phyloP scores from a whole-genome alignment of 2,329 filamentous ascomycete genomes.

The Aspergillus vadensis region DNA sequence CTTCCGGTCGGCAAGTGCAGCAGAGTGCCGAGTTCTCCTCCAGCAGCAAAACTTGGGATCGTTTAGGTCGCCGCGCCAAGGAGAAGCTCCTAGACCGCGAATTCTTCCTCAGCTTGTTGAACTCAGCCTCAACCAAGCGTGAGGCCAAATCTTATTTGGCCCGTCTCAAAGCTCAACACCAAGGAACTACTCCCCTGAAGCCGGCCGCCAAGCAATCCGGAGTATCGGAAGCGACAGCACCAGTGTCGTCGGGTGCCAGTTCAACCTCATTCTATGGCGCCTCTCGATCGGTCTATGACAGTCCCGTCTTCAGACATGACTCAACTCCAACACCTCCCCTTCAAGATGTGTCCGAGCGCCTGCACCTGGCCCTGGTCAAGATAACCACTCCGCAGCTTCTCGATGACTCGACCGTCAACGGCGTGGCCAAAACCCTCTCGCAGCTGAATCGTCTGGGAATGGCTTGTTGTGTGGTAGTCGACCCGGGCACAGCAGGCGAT shows the following conservation, averaged over 20 bases:
- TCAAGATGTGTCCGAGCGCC: conserved; percentile 46
- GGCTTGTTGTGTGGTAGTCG: conserved; percentile 78
- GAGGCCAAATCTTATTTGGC: conserved; percentile 91
- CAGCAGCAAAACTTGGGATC: conserved; percentile 29
- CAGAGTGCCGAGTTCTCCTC: conserved; percentile 37
- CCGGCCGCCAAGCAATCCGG: conserved; percentile 30
- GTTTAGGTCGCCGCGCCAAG: conserved; percentile 43
- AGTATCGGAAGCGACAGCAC: conserved; percentile 13
- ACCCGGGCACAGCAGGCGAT: conserved; percentile 58
- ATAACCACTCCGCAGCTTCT: conserved; percentile 72
- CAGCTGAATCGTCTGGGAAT: conserved; percentile 83
- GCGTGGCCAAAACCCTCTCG: conserved; percentile 78
- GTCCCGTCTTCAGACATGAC: conserved; percentile 62
- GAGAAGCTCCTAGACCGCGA: conserved; percentile 58
- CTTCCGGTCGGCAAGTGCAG: conserved; percentile 23
- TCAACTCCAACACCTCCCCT: conserved; percentile 44
- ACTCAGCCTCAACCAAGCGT: conserved; percentile 85
- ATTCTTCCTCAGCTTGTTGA: conserved; percentile 81
- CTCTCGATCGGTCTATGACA: conserved; percentile 59
- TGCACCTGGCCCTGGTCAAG: conserved; percentile 85
- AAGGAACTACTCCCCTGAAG: conserved; percentile 37
- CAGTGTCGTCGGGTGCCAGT: conserved; percentile 55
- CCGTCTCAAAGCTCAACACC: conserved; percentile 66
- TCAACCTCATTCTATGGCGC: conserved; percentile 63
- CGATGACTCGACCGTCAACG: conserved; percentile 67